These are phyloP conservation scores for Penicillium nucicola DNA, from an alignment of 495 filamentous ascomycete genomes.

Conservation along the genomic window DNA sequence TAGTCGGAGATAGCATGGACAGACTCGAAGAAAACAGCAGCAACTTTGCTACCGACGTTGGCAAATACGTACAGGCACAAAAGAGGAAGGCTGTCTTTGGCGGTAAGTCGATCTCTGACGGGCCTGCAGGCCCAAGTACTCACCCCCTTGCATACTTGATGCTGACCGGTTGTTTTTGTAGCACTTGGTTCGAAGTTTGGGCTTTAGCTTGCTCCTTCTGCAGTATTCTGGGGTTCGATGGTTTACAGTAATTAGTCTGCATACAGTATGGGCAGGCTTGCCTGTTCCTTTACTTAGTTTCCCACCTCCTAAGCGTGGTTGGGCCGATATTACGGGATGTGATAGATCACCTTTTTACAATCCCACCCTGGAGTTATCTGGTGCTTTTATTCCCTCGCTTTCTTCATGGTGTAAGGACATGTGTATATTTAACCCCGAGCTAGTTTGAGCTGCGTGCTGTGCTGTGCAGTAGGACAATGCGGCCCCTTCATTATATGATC, in stretches of 20 bases:
- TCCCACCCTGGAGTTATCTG: not conserved
- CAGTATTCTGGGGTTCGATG: not conserved
- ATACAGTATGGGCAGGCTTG: not conserved
- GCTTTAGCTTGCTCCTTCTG: conserved; percentile 17
- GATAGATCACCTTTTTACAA: conserved; percentile 1
- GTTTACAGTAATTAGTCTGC: not conserved
- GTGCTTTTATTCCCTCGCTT: no score
- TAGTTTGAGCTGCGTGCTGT: no score
- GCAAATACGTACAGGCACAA: conserved; percentile 78
- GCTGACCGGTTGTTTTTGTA: conserved; percentile 23
- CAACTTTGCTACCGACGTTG: conserved; percentile 81
- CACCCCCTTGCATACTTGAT: conserved; percentile 22
- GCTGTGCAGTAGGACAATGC: no score
- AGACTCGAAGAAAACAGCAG: conserved; percentile 72
- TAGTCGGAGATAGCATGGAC: conserved; percentile 82
- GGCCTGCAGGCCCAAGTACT: not conserved
- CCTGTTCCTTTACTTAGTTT: not conserved
- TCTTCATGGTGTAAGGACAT: no score
- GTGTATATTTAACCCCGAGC: no score
- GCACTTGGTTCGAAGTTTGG: conserved; percentile 46
- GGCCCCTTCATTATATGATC: no score
- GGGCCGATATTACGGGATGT: not conserved
- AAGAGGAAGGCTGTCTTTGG: conserved; percentile 80
- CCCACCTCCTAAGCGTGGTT: not conserved
- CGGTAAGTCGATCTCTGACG: conserved; percentile 33